Evolutionary conservation across 345 rosid genomes (phyloP), one percentile per base, ranked within the genome.

Genomic region (Microthlaspi erraticum): DNA sequence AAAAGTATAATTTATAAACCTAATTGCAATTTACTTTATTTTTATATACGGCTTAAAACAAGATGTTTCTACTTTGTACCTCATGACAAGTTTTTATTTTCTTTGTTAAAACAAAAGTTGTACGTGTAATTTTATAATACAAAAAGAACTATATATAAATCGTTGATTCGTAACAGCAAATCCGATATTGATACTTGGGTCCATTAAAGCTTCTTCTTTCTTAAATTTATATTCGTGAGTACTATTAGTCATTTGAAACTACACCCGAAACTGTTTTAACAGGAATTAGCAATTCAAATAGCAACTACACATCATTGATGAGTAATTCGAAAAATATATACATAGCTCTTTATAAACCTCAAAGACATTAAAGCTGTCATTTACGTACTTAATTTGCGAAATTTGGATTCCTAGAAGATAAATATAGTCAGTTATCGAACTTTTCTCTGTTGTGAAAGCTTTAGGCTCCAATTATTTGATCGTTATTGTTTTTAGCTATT

Each of bases 191-290:
- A 74, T 66, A 49, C 50, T 60, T 51, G 73, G 78, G 73, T 66
- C 68, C 78, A 74, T 59, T 51, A 66, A 62, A 66, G 42, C 62
- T 66, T 66, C 56, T 66, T 10, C 34, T 50, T 74, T 60, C 45
- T 16, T 42, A 20, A 19, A 10, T 38, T 39, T 41, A 66, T 64
- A 54, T 8, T 19, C 8, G 8, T 39, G 34, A 65, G 33, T 52
- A 52, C 38, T 33, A 42, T 5, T 41, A 14, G 32, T n/a, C 42
- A 36, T 26, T 36, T 3, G 16, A 39, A 43, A 63, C 33, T 48
- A 36, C 9, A 56, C 33, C 44, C 55, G n/a, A 34, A 8, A 20
- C 36, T 19, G 13, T 57, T 54, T 14, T 29, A 12, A 42, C 20
- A 50, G 43, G 42, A 50, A 60, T 29, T 48, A 58, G 14, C 29